Evolutionary conservation across 768 basidiomycete species (phyloP).

Genomic region (Pilatotrama ljubarskyi): DNA sequence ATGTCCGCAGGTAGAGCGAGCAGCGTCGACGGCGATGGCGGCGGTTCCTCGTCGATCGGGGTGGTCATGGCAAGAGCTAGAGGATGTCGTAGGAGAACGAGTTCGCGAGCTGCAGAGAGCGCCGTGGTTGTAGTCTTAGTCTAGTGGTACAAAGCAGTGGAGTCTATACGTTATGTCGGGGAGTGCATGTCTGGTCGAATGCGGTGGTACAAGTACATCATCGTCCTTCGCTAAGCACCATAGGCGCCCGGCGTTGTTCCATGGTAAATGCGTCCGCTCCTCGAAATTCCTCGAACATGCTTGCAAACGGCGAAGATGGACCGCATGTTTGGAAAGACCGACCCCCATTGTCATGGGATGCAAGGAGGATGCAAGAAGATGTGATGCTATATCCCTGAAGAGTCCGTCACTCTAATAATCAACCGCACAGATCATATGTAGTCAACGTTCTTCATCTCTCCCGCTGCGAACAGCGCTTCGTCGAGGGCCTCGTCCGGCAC

Average conservation of each 20-base stretch:
- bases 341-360: no score
- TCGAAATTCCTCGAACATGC: slow-evolving; percentile 1
- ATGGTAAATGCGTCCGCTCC: no score
- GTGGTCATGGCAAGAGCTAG: background rate
- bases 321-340: no score
- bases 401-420: background rate
- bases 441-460: slow-evolving; percentile 75
- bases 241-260: no score
- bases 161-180: background rate
- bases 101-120: background rate
- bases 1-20: slow-evolving; percentile 21
- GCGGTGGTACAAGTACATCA: background rate
- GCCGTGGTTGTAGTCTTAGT: background rate
- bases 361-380: background rate
- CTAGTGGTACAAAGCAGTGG: background rate
- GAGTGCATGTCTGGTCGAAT: background rate
- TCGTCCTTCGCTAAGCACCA: background rate
- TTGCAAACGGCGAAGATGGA: no score
- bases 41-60: background rate
- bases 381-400: background rate
- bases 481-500: slow-evolving; percentile 71
- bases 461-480: slow-evolving; percentile 76
- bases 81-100: background rate
- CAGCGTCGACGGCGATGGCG: slow-evolving; percentile 1
- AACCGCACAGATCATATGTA: slow-evolving; percentile 44